Percentiles rank a stretch among this genome's conserved stretches.
Conservation (phyloP, 768 basidiomycete species). For the Collybia sordida region DNA sequence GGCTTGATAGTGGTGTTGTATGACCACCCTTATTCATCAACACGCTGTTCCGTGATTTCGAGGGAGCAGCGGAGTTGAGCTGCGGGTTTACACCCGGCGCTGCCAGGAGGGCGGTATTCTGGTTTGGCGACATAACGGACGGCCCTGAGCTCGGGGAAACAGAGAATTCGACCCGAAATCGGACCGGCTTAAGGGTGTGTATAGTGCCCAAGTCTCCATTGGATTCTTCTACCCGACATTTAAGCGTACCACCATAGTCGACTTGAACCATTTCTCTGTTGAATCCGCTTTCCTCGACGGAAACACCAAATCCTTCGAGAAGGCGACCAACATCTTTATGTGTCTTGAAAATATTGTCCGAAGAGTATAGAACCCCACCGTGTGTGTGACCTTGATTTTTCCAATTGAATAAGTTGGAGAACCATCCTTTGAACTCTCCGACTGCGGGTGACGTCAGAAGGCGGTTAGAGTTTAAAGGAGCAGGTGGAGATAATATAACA, state of each 20-base stretch:
- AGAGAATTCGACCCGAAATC: conserved; percentile 81
- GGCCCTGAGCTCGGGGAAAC: conserved; percentile 22
- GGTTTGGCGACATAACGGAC: conserved; percentile 6
- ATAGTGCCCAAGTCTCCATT: conserved; percentile 35
- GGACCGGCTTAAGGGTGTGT: conserved; percentile 66
- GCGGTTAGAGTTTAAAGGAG: conserved; percentile 32
- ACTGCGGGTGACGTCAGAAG: conserved; percentile 67
- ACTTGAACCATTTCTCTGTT: conserved; percentile 21
- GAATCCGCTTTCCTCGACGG: conserved; percentile 36
- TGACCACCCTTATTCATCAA: conserved; percentile 15
- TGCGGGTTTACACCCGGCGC: conserved; percentile 13
- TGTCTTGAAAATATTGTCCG: conserved; percentile 56
- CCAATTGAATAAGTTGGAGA: conserved; percentile 94
- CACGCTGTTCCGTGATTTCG: conserved; percentile 24
- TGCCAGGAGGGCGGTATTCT: conserved; percentile 9
- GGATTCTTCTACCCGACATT: conserved; percentile 55
- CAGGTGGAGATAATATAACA: conserved; percentile 38
- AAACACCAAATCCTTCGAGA: conserved; percentile 64
- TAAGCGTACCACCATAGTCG: conserved; percentile 28
- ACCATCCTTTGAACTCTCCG: conserved; percentile 89
- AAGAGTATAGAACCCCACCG: conserved; percentile 51
- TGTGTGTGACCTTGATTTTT: conserved; percentile 52
- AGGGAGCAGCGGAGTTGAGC: conserved; percentile 18
- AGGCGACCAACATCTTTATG: conserved; percentile 63
- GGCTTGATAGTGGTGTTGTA: conserved; percentile 14